Evolutionary conservation across 2,329 filamentous ascomycete genomes (phyloP).

Genomic region (Ophiostoma sp.): DNA sequence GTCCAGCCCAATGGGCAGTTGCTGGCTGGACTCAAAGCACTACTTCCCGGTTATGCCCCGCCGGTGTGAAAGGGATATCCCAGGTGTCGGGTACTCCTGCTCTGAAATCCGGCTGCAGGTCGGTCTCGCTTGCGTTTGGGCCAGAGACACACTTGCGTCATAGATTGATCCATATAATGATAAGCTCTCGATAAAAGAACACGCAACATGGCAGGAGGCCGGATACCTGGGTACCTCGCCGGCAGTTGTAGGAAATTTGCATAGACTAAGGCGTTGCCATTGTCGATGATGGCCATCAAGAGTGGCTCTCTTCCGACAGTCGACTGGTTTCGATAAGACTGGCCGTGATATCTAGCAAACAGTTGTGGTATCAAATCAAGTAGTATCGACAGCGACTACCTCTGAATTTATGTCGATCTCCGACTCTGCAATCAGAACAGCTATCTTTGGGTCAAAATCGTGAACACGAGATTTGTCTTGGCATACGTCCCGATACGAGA

Average conservation of each 20-base stretch:
- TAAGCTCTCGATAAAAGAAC: not conserved
- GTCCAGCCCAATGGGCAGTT: not conserved
- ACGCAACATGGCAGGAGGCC: not conserved
- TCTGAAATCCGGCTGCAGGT: not conserved
- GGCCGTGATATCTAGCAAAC: not conserved
- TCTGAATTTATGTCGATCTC: not conserved
- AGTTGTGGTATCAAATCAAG: too few species aligned
- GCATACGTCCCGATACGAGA: conserved; percentile 16
- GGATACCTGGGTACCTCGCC: not conserved
- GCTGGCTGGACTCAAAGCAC: not conserved
- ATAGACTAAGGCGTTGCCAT: not conserved
- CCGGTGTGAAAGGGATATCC: not conserved
- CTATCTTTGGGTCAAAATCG: not conserved
- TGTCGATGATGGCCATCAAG: not conserved
- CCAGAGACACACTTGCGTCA: conserved; percentile 3
- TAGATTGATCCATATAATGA: not conserved
- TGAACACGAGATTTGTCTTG: conserved; percentile 21
- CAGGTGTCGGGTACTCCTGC: not conserved
- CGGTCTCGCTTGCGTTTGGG: not conserved
- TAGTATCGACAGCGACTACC: not conserved
- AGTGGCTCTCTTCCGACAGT: not conserved
- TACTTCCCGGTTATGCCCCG: not conserved
- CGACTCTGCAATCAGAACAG: not conserved
- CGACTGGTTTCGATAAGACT: not conserved
- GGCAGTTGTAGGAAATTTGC: not conserved